Evolutionary conservation across 441 rosid species (phyloP).

Genomic region (Theobroma grandiflorum): DNA sequence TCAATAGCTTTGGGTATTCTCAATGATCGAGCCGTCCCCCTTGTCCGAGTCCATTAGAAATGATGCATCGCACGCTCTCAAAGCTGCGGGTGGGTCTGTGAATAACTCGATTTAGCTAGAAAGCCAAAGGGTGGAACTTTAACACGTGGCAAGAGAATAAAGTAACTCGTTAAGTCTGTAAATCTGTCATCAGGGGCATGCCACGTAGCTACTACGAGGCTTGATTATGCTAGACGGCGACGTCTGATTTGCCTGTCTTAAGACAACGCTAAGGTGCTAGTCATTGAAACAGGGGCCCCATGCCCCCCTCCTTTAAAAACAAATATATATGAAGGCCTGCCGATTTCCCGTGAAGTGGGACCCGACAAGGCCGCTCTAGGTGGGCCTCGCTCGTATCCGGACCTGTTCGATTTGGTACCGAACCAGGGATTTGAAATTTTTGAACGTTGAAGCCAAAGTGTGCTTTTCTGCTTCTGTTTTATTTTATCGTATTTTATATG

Average conservation of each 20-base stretch:
- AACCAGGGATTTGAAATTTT: slow-evolving; percentile 59
- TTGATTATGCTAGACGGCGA: background rate
- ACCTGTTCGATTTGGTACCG: slow-evolving; percentile 49
- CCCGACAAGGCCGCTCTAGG: slow-evolving; percentile 47
- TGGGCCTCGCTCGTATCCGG: slow-evolving; percentile 40
- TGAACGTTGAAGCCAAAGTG: slow-evolving; percentile 55
- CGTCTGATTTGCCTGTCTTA: background rate
- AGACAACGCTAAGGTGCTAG: background rate
- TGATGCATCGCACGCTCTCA: slow-evolving; percentile 20
- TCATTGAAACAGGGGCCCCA: background rate
- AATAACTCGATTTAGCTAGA: background rate
- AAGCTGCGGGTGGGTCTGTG: slow-evolving; percentile 1
- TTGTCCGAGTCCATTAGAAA: background rate
- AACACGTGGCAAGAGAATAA: background rate
- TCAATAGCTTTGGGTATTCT: background rate
- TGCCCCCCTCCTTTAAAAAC: background rate
- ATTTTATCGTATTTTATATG: background rate
- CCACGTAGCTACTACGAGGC: background rate
- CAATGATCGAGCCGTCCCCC: background rate
- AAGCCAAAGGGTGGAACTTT: background rate
- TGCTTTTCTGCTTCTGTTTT: background rate
- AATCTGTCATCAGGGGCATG: background rate
- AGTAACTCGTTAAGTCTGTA: background rate
- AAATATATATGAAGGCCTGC: slow-evolving; percentile 29
- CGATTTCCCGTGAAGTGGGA: slow-evolving; percentile 49